Conservation (phyloP, 257 asterid genomes). For the Eucommia ulmoides region DNA sequence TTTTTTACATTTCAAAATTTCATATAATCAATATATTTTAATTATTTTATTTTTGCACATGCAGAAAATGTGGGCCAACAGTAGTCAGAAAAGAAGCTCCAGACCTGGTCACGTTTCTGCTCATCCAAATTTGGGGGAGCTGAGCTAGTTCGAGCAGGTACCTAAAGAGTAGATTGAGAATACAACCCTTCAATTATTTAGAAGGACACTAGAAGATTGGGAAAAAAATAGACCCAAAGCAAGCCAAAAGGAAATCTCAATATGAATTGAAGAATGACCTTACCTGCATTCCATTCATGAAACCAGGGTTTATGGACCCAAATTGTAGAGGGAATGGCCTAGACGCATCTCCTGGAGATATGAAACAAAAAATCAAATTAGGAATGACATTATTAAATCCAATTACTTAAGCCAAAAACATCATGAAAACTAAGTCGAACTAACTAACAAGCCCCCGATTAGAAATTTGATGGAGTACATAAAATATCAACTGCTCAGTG, state of each 20-base stretch:
- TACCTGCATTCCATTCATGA: conserved; percentile 18
- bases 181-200: conserved; percentile 4
- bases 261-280: neutral
- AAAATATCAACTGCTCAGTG: no score
- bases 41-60: no score
- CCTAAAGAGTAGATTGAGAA: conserved; percentile 2
- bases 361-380: no score
- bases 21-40: no score
- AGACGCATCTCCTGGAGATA: conserved; percentile 4
- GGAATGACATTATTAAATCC: no score
- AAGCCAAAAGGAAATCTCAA: neutral
- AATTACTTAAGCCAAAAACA: no score
- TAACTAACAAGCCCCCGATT: no score
- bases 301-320: conserved; percentile 11
- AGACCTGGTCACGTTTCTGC: neutral
- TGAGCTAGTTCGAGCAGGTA: neutral
- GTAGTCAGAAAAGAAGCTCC: neutral
- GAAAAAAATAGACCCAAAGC: neutral
- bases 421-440: no score
- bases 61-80: no score
- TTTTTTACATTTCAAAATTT: no score
- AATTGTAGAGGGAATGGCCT: conserved; percentile 14
- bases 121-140: neutral
- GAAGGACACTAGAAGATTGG: conserved; percentile 1
- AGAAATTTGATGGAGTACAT: no score